phyloP scores from a whole-genome alignment of 1,284 basidiomycete genomes.

The Rhodotorula sp. region DNA sequence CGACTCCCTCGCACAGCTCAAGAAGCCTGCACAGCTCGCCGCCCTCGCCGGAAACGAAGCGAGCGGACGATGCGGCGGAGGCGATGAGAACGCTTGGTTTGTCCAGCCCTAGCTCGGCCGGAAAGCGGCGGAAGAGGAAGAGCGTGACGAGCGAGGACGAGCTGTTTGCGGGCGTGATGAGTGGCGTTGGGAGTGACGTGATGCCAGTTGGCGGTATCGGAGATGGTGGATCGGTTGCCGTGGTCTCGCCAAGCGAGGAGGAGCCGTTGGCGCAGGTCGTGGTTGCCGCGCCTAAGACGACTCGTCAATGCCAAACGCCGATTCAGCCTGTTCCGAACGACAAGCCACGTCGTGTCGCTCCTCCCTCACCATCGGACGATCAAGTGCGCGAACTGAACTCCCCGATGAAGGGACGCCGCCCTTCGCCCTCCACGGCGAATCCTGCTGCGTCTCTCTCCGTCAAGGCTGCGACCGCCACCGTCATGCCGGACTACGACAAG shows the following conservation, averaged over 20 bases:
- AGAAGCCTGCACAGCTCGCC: constrained; percentile 9
- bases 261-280: constrained; percentile 6
- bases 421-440: background rate
- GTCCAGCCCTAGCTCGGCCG: background rate
- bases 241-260: constrained; percentile 16
- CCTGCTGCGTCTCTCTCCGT: background rate
- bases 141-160: background rate
- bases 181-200: background rate
- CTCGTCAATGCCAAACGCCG: background rate
- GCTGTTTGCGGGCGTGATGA: background rate
- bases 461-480: background rate
- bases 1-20: constrained; percentile 2
- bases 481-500: constrained; percentile 21
- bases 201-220: background rate
- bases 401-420: background rate
- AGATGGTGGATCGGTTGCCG: background rate
- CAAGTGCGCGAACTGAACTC: background rate
- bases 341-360: background rate
- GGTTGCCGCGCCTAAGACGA: background rate
- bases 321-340: too few relatives aligned
- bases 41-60: background rate
- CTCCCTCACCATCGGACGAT: background rate
- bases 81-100: constrained; percentile 27
- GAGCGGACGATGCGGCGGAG: background rate
- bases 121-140: background rate